Conservation (phyloP, 1,284 basidiomycete species). For the Ganoderma lingzhi region DNA sequence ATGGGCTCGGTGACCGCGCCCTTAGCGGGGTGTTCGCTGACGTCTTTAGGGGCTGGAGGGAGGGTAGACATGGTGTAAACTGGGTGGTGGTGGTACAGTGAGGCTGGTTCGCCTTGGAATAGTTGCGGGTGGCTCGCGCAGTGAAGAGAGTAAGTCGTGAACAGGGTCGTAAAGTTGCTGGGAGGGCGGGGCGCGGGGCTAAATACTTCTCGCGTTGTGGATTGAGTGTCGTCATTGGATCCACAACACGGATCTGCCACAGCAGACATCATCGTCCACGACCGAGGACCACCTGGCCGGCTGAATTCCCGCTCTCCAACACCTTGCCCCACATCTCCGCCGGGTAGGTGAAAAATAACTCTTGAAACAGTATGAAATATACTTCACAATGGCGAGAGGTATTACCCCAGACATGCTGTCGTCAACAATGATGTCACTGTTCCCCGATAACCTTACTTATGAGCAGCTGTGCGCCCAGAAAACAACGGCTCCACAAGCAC, state of each 20-base stretch:
- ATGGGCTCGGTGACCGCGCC: conserved; percentile 65
- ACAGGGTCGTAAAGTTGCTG: not conserved
- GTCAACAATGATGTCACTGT: not conserved
- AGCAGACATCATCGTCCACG: not conserved
- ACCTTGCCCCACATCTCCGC: too few species aligned
- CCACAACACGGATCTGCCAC: not conserved
- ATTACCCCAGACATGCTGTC: not conserved
- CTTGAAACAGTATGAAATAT: not conserved
- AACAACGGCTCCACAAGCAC: too few species aligned
- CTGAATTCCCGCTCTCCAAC: not conserved
- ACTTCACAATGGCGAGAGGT: not conserved
- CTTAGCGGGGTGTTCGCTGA: conserved; percentile 59
- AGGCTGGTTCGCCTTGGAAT: not conserved
- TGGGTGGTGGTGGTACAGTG: not conserved
- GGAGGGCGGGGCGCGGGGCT: not conserved
- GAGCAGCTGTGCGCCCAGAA: not conserved
- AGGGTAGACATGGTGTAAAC: conserved; percentile 60
- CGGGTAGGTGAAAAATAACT: not conserved
- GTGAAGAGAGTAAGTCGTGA: not conserved
- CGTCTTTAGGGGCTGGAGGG: conserved; percentile 64
- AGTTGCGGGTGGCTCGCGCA: not conserved
- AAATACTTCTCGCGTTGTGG: not conserved
- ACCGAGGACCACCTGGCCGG: not conserved
- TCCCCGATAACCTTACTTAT: not conserved
- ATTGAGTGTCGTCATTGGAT: conserved; percentile 17